These are phyloP conservation scores for Cardamine occulta DNA, from an alignment of 345 rosid genomes.

Conservation along the genomic window DNA sequence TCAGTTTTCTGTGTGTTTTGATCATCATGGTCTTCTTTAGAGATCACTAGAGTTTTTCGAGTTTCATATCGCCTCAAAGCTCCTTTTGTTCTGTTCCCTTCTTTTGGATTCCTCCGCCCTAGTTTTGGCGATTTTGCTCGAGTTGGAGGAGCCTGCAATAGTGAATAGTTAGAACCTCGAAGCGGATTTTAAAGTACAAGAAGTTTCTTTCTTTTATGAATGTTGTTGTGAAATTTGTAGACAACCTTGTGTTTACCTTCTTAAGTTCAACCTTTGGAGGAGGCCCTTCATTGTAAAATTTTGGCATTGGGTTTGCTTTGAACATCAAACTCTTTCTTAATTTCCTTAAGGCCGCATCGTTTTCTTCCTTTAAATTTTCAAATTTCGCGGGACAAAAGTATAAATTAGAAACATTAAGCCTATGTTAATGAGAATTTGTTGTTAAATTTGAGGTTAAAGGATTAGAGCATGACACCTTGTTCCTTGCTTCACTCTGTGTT, in stretches of 20 bases:
- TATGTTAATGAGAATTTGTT: not conserved
- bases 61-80: constrained; percentile 42
- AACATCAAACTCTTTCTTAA: constrained; percentile 75
- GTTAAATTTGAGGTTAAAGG: not conserved
- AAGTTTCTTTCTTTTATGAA: not conserved
- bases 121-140: constrained; percentile 82
- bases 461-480: constrained; percentile 54
- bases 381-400: not conserved
- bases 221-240: constrained; percentile 26
- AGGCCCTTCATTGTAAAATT: constrained; percentile 82
- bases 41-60: constrained; percentile 48
- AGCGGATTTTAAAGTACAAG: not conserved
- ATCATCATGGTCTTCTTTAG: constrained; percentile 43
- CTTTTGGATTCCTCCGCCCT: constrained; percentile 68
- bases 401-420: constrained; percentile 9
- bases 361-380: constrained; percentile 65
- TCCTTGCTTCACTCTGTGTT: constrained; percentile 71
- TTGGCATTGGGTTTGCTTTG: constrained; percentile 90
- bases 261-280: constrained; percentile 83
- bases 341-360: constrained; percentile 78
- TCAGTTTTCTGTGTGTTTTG: constrained; percentile 32
- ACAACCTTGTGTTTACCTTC: constrained; percentile 65
- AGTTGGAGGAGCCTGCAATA: constrained; percentile 76
- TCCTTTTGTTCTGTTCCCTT: constrained; percentile 58
- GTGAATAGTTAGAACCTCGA: constrained; percentile 16